phyloP scores from a whole-genome alignment of 148 eudicot genomes.

The Rhododendron ovatum region DNA sequence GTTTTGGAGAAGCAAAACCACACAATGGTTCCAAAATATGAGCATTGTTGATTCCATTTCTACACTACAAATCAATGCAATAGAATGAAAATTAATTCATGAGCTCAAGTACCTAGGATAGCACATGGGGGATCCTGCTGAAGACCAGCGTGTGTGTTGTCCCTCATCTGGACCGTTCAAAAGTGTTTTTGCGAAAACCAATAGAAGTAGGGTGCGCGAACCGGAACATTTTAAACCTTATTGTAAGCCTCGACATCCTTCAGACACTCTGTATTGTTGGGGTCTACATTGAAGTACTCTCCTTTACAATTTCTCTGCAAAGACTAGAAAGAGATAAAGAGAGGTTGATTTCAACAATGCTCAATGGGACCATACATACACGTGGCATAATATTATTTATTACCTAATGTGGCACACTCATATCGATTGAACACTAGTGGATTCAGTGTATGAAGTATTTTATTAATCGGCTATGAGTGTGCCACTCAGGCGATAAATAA shows the following conservation, averaged over 20 bases:
- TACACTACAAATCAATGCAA: constrained; percentile 9
- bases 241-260: constrained; percentile 8
- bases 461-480: too few species aligned
- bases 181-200: too few species aligned
- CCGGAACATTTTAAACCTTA: constrained; percentile 1
- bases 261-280: constrained; percentile 14
- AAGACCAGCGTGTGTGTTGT: too few species aligned
- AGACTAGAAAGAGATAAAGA: constrained; percentile 9
- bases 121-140: too few species aligned
- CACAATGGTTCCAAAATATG: constrained; percentile 20
- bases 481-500: neutral
- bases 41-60: constrained; percentile 3
- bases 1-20: constrained; percentile 2
- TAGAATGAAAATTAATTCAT: neutral
- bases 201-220: neutral
- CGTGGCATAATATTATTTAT: too few species aligned
- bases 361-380: too few species aligned
- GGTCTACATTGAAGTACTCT: constrained; percentile 14
- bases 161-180: too few species aligned
- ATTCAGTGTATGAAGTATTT: too few species aligned
- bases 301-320: constrained; percentile 18
- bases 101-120: neutral
- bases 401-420: too few species aligned
- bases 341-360: too few species aligned
- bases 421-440: too few species aligned